A percentile compares a stretch with the other conserved stretches of the same genome.
phyloP scores from a whole-genome alignment of 768 basidiomycete genomes.

The Lactarius deliciosus region DNA sequence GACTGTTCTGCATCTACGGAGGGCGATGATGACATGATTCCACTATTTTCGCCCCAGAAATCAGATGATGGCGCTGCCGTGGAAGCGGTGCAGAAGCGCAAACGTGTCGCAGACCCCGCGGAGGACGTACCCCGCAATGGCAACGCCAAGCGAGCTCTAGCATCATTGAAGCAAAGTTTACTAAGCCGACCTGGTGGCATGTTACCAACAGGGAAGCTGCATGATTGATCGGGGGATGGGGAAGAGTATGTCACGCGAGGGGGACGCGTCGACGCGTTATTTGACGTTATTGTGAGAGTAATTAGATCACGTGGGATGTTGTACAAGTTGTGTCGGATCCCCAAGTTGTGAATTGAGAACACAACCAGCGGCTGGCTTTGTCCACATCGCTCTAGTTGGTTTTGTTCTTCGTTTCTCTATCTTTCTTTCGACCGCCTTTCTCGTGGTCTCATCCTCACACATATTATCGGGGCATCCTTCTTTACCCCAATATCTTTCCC shows the following conservation, averaged over 20 bases:
- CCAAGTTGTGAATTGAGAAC: slow-evolving; percentile 24
- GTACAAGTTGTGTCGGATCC: slow-evolving; percentile 22
- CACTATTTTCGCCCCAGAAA: slow-evolving; percentile 47
- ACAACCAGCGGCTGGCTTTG: slow-evolving; percentile 30
- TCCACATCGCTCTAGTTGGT: slow-evolving; percentile 20
- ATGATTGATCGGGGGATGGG: not conserved
- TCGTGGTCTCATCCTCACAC: slow-evolving; percentile 16
- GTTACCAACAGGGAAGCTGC: not conserved
- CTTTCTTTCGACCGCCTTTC: slow-evolving; percentile 14
- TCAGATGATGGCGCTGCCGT: not conserved
- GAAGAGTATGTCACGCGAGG: slow-evolving; percentile 20
- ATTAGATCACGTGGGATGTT: slow-evolving; percentile 28
- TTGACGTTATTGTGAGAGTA: slow-evolving; percentile 24
- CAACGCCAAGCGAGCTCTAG: slow-evolving; percentile 65
- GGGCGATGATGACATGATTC: slow-evolving; percentile 50
- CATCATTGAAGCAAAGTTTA: slow-evolving; percentile 61
- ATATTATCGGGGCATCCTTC: slow-evolving; percentile 20
- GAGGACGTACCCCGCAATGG: slow-evolving; percentile 42
- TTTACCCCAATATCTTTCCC: slow-evolving; percentile 6
- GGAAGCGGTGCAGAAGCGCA: slow-evolving; percentile 29
- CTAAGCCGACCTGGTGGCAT: slow-evolving; percentile 49
- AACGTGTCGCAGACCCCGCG: slow-evolving; percentile 31
- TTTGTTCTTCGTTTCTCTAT: slow-evolving; percentile 5
- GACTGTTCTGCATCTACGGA: slow-evolving; percentile 52
- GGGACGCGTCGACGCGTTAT: slow-evolving; percentile 29